Evolutionary conservation across 345 rosid genomes (phyloP), one percentile per base, ranked within the genome.

Genomic region (Excoecaria agallocha): DNA sequence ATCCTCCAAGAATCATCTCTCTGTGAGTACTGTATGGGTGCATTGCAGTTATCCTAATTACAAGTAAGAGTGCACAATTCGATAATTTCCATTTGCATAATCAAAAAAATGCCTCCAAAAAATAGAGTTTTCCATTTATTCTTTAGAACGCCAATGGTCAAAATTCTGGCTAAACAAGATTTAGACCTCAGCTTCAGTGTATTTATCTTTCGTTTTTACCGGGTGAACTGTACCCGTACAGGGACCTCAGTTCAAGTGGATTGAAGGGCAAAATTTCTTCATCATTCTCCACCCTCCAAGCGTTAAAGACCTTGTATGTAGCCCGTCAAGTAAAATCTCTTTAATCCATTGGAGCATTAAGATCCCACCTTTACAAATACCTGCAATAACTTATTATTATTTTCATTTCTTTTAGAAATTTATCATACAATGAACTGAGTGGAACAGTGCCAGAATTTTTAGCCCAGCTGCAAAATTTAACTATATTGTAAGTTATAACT

Each of bases 1-100:
- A 0, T 66, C 20, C 63, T 55, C 82, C 84, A 16, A 84, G 84
- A 52, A 84, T 84, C 65, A 70, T 73, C n/a, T 73, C 82, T 5
- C 39, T 84, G 86, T 84, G 45, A 76, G 86, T 80, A 6, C 68
- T 39, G 15, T 52, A 5, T n/a, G 62, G 62, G 48, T 10, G 7
- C 10, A 8, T 43, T 20, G 2, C 4, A 8, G 12, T 49, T 15
- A 8, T 37, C 12, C n/a, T 5, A 3, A 39, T 16, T 43, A n/a
- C 16, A 2, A 43, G 30, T 0, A 43, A 6, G 10, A 6, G 1
- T 43, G 10, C 10, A 43, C 10, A 3, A 6, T 6, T 6, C 10
- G 48, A 43, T 6, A 43, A 6, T 43, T 43, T 3, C 48, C 5
- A 43, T 4, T 43, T 43, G 48, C 7, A 43, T 3, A 10, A 43